Conservation (phyloP, 805 yeast genomes). For the Ogataea wickerhamii region DNA sequence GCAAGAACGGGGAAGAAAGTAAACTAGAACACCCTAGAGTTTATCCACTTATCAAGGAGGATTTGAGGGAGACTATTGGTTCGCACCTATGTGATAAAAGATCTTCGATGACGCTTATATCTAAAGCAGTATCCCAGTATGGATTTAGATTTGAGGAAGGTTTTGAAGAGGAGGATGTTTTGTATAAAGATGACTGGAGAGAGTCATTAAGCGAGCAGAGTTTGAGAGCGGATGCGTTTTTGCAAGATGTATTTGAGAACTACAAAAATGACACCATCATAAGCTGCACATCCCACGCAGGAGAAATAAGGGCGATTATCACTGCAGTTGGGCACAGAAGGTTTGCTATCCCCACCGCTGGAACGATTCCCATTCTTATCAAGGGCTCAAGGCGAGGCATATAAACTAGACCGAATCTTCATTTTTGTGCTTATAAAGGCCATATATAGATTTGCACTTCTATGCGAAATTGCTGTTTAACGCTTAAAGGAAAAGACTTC, state of each 20-base stretch:
- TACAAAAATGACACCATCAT: slow-evolving; percentile 34
- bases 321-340: slow-evolving; percentile 52
- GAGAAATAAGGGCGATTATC: slow-evolving; percentile 50
- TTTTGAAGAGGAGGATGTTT: slow-evolving; percentile 46
- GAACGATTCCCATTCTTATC: slow-evolving; percentile 58
- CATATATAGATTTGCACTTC: too few species aligned
- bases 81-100: slow-evolving; percentile 59
- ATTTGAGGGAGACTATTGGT: slow-evolving; percentile 60
- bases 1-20: slow-evolving; percentile 24
- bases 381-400: slow-evolving; percentile 34
- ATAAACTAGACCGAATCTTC: too few species aligned
- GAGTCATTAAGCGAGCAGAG: slow-evolving; percentile 51
- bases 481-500: too few species aligned
- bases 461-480: too few species aligned
- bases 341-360: slow-evolving; percentile 61
- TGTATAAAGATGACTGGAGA: slow-evolving; percentile 42
- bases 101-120: slow-evolving; percentile 37
- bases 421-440: too few species aligned
- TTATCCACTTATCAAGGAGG: slow-evolving; percentile 38
- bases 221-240: slow-evolving; percentile 42
- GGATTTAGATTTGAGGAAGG: slow-evolving; percentile 44
- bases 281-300: slow-evolving; percentile 58
- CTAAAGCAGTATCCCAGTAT: slow-evolving; percentile 37
- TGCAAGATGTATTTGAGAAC: slow-evolving; percentile 39
- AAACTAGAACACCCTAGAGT: slow-evolving; percentile 12